A percentile compares a stretch with the other conserved stretches of the same genome.
Evolutionary conservation across 164 flowering plant species (phyloP).

Genomic region (Magnolia changhungtana): DNA sequence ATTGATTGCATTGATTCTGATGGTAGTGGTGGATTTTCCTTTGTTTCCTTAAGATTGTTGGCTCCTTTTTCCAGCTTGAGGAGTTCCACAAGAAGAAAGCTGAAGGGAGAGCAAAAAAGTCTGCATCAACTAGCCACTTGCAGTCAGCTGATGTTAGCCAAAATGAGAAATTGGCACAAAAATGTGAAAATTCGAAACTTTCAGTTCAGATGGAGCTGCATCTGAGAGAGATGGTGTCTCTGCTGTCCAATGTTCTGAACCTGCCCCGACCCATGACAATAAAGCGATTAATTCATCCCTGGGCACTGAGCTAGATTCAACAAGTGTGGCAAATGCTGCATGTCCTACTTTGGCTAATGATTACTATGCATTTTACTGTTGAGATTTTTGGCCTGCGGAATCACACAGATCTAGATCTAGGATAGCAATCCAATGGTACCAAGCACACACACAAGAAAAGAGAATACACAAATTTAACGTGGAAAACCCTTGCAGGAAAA

Average conservation of each 20-base stretch:
- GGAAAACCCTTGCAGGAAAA: too few species aligned
- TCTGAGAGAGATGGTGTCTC: conserved; percentile 34
- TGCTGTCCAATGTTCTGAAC: conserved; percentile 15
- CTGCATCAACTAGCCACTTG: conserved; percentile 30
- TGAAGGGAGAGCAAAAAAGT: conserved; percentile 43
- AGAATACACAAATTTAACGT: too few species aligned
- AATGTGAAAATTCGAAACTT: conserved; percentile 25
- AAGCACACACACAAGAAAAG: too few species aligned
- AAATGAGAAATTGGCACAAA: conserved; percentile 30
- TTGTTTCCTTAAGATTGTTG: too few species aligned
- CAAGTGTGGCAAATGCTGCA: conserved; percentile 13
- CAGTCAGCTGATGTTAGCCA: conserved; percentile 23
- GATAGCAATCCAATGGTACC: too few species aligned
- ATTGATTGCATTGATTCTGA: too few species aligned
- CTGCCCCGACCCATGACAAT: conserved; percentile 12
- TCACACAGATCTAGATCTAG: too few species aligned
- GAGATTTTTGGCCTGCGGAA: too few species aligned
- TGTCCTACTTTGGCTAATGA: conserved; percentile 12
- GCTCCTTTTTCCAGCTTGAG: conserved; percentile 55
- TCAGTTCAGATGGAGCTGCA: conserved; percentile 43
- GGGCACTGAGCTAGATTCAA: conserved; percentile 26
- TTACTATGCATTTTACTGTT: conserved; percentile 12
- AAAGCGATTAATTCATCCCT: conserved; percentile 21
- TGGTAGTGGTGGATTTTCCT: too few species aligned
- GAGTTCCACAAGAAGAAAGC: conserved; percentile 88